Evolutionary conservation across 345 rosid genomes (phyloP), one percentile per base, ranked within the genome.

Genomic region (Ceriops zippeliana): DNA sequence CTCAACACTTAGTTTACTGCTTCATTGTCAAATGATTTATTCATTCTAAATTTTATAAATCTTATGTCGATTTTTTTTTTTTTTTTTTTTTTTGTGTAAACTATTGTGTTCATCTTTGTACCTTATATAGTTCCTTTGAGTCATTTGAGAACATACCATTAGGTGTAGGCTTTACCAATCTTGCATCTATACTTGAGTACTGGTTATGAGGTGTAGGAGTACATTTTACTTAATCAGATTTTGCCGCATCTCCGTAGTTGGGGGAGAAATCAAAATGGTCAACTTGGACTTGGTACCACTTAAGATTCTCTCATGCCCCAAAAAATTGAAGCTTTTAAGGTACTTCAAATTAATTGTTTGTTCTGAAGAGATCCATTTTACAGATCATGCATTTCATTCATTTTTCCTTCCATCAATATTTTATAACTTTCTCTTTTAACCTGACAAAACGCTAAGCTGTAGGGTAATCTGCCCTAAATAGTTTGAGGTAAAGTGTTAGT

Each of bases 191-290:
- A 26, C 20, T 46, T 61, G 16, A 10, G 5, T 3, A 3, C 13
- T n/a, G 22, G 28, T 37, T 69, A 6, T 26, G 5, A 32, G 6
- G 38, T 35, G 53, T 35, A 63, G 74, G 34, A 31, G 34, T 31
- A 31, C 0, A 28, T 52, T 70, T 52, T 53, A 26, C 20, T 59
- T 32, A 24, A 46, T 61, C 17, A 15, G 28, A 62, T 73, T 53
- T 47, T 61, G 24, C 52, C 66, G 49, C 56, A 62, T 70, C 61
- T 31, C 57, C 82, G 81, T 79, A 95, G 99, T 71, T 95, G 97
- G 97, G 99, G 99, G 67, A 84, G 99, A 63, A 95, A 95, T 82
- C 99, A 95, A 83, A 95, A 95, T 78, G 99, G 99, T 71, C 96
- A 95, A 81, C 99, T 95, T 78, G 97, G 99, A 76, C 93, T 91